These are phyloP conservation scores for Citrus trifoliata DNA, from an alignment of 345 rosid genomes.

Conservation along the genomic window DNA sequence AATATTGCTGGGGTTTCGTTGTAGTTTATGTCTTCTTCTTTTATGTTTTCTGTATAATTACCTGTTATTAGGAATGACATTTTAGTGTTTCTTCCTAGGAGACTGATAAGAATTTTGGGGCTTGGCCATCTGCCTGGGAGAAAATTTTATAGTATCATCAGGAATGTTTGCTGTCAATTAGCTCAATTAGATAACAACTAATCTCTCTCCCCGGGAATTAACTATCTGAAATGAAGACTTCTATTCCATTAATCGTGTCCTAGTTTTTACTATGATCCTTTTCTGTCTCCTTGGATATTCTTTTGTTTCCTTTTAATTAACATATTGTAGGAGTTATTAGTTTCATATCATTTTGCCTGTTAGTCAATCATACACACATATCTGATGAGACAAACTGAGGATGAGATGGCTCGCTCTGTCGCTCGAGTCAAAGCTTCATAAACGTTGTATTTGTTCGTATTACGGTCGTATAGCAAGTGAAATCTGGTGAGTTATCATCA, in stretches of 20 bases:
- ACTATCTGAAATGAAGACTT: constrained; percentile 13
- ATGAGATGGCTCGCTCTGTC: too few relatives aligned
- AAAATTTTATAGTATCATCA: constrained; percentile 4
- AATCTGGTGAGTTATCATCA: neutral
- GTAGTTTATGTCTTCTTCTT: neutral
- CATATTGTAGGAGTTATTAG: neutral
- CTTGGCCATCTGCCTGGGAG: constrained; percentile 1
- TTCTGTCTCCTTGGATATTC: neutral
- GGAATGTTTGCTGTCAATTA: constrained; percentile 4
- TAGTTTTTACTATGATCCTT: neutral
- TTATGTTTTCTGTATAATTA: neutral
- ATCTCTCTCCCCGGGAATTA: constrained; percentile 2
- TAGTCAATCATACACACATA: neutral
- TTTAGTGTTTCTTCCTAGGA: constrained; percentile 2
- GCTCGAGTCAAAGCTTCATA: too few relatives aligned
- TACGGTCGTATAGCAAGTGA: neutral
- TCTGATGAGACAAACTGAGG: too few relatives aligned
- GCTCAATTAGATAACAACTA: neutral
- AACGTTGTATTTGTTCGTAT: neutral
- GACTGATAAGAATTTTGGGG: constrained; percentile 11
- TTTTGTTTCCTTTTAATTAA: neutral
- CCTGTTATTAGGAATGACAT: neutral
- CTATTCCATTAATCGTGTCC: neutral
- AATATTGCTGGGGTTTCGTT: constrained; percentile 8
- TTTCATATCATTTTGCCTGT: neutral